Conservation (phyloP, 2,329 filamentous ascomycete species). For the Myriosclerotinia curreyana region DNA sequence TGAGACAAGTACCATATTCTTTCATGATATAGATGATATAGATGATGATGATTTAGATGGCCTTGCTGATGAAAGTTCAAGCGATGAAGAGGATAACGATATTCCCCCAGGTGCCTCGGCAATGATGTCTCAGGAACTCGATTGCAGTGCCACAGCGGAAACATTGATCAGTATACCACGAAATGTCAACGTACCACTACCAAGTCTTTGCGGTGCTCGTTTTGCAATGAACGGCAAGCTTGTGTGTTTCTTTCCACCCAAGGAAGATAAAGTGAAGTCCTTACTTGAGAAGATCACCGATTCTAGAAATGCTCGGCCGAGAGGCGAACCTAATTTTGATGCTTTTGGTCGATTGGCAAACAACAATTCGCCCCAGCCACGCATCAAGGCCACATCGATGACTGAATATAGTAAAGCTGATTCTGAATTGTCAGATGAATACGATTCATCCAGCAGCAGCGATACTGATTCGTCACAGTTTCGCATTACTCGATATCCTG, state of each 20-base stretch:
- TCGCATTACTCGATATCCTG: slow-evolving; percentile 34
- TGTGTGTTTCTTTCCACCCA: slow-evolving; percentile 67
- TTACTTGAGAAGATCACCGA: slow-evolving; percentile 48
- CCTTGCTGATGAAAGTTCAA: slow-evolving; percentile 74
- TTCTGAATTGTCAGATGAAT: slow-evolving; percentile 41
- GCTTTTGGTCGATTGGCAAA: slow-evolving; percentile 59
- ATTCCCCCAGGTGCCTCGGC: slow-evolving; percentile 42
- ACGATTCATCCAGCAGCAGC: slow-evolving; percentile 36
- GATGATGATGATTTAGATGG: slow-evolving; percentile 57
- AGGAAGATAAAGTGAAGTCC: slow-evolving; percentile 54
- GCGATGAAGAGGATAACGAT: slow-evolving; percentile 68
- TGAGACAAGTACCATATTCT: slow-evolving; percentile 58
- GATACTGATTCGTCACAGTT: slow-evolving; percentile 40
- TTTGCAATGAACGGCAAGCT: slow-evolving; percentile 62
- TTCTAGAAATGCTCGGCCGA: slow-evolving; percentile 47
- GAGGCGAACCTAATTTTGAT: slow-evolving; percentile 56
- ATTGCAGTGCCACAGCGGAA: slow-evolving; percentile 51
- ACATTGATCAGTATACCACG: slow-evolving; percentile 52
- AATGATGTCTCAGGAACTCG: slow-evolving; percentile 61
- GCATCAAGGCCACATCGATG: slow-evolving; percentile 39
- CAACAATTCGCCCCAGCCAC: slow-evolving; percentile 47
- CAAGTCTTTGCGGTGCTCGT: slow-evolving; percentile 57
- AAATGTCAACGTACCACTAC: slow-evolving; percentile 52
- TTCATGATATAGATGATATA: slow-evolving; percentile 54
- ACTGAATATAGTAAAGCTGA: slow-evolving; percentile 40